Evolutionary conservation across 106 monocot species (phyloP).

Genomic region (Cymbidium sinense): DNA sequence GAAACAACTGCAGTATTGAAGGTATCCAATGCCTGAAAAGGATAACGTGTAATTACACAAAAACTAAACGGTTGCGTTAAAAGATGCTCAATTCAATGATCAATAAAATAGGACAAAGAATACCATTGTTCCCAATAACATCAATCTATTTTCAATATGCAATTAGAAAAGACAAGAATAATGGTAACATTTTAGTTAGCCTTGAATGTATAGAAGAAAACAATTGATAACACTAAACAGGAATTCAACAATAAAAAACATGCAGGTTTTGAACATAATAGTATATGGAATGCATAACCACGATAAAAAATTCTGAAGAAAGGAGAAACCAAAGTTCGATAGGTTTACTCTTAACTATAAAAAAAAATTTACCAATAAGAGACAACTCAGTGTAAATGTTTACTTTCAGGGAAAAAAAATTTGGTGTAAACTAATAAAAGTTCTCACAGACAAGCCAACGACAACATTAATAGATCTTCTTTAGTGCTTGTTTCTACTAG

Average conservation of each 20-base stretch:
- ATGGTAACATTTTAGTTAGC: background rate
- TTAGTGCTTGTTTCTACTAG: too few relatives aligned
- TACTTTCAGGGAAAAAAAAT: too few relatives aligned
- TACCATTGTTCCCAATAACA: background rate
- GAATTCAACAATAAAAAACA: background rate
- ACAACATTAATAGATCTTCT: too few relatives aligned
- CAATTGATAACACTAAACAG: background rate
- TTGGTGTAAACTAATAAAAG: too few relatives aligned
- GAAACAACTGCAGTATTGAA: conserved; percentile 92
- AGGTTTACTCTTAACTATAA: too few relatives aligned
- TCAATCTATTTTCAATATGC: background rate
- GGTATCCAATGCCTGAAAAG: conserved; percentile 79
- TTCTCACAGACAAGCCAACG: too few relatives aligned
- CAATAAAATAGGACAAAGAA: background rate
- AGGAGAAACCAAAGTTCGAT: too few relatives aligned
- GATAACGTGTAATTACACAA: background rate
- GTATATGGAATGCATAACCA: too few relatives aligned
- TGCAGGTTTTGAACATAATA: too few relatives aligned
- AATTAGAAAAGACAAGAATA: background rate
- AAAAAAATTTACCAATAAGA: too few relatives aligned
- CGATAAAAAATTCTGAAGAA: too few relatives aligned
- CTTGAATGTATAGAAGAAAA: background rate
- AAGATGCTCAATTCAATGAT: background rate
- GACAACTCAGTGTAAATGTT: too few relatives aligned
- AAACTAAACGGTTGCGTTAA: background rate